Evolutionary conservation across 257 asterid genomes (phyloP).

Genomic region (Plantago elongata): DNA sequence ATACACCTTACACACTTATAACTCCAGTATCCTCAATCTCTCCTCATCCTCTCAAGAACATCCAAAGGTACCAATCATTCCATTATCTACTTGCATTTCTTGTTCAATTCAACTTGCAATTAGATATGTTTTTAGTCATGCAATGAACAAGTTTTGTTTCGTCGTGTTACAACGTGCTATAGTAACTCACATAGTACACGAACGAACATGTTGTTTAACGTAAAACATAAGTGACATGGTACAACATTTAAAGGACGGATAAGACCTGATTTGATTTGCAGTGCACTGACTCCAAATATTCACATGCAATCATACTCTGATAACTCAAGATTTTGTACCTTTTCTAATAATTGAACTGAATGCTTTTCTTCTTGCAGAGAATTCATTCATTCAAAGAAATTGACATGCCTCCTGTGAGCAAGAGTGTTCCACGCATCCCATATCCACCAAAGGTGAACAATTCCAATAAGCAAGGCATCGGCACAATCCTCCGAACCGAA

Average conservation of each 20-base stretch:
- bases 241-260: too few relatives aligned
- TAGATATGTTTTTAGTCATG: too few relatives aligned
- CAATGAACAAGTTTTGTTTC: too few relatives aligned
- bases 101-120: too few relatives aligned
- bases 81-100: too few relatives aligned
- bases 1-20: too few relatives aligned
- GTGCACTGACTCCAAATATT: slow-evolving; percentile 5
- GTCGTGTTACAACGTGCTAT: too few relatives aligned
- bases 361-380: slow-evolving; percentile 25
- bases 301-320: slow-evolving; percentile 7
- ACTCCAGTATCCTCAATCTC: background rate
- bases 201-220: too few relatives aligned
- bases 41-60: background rate
- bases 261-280: too few relatives aligned
- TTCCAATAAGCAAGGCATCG: slow-evolving; percentile 52
- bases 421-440: slow-evolving; percentile 17
- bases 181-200: too few relatives aligned
- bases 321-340: slow-evolving; percentile 23
- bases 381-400: background rate
- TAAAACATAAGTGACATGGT: too few relatives aligned
- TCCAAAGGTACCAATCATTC: too few relatives aligned
- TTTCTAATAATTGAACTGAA: slow-evolving; percentile 11
- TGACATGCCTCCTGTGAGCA: slow-evolving; percentile 21
- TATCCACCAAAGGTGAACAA: slow-evolving; percentile 17
- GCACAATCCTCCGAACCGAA: slow-evolving; percentile 67